Conservation (phyloP, 2,329 filamentous ascomycete species). For the Cyclaneusma minus region DNA sequence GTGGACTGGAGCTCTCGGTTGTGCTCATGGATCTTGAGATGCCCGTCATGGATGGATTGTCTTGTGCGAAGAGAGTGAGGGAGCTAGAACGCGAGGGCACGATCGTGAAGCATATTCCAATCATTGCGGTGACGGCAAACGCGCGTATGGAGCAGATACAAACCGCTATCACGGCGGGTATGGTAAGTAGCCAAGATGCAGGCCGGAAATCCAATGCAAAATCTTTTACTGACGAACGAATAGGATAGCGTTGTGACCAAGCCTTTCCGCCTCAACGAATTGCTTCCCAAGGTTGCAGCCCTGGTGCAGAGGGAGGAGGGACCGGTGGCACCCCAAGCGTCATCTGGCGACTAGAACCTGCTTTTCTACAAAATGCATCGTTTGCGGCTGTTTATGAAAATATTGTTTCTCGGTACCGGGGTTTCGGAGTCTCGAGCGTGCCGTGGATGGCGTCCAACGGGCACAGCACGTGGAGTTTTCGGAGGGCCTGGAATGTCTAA, state of each 20-base stretch:
- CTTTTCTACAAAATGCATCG: too few species aligned
- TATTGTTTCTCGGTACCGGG: too few species aligned
- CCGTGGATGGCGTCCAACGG: too few species aligned
- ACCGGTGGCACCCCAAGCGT: too few species aligned
- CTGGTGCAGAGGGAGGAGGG: slow-evolving; percentile 6
- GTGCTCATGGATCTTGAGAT: slow-evolving; percentile 74
- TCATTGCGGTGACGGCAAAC: slow-evolving; percentile 74
- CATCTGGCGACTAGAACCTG: too few species aligned
- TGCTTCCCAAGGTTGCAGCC: slow-evolving; percentile 51
- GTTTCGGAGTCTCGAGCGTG: too few species aligned
- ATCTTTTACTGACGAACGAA: slow-evolving; percentile 8
- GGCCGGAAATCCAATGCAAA: neutral
- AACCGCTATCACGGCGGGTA: slow-evolving; percentile 55
- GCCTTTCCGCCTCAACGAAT: slow-evolving; percentile 60
- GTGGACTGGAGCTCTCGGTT: slow-evolving; percentile 41
- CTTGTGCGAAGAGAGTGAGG: slow-evolving; percentile 54
- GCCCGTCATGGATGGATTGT: slow-evolving; percentile 71
- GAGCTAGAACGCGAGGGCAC: slow-evolving; percentile 44
- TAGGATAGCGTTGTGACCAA: slow-evolving; percentile 66
- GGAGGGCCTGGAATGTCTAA: too few species aligned
- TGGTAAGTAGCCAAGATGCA: slow-evolving; percentile 33
- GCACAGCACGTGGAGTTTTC: too few species aligned
- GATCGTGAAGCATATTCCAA: slow-evolving; percentile 54
- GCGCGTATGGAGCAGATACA: slow-evolving; percentile 60
- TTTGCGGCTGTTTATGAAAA: too few species aligned